Percentiles rank a stretch among this genome's conserved stretches.
These are phyloP conservation scores for Suillus ampliporus DNA, from an alignment of 768 basidiomycete genomes.

Conservation along the genomic window DNA sequence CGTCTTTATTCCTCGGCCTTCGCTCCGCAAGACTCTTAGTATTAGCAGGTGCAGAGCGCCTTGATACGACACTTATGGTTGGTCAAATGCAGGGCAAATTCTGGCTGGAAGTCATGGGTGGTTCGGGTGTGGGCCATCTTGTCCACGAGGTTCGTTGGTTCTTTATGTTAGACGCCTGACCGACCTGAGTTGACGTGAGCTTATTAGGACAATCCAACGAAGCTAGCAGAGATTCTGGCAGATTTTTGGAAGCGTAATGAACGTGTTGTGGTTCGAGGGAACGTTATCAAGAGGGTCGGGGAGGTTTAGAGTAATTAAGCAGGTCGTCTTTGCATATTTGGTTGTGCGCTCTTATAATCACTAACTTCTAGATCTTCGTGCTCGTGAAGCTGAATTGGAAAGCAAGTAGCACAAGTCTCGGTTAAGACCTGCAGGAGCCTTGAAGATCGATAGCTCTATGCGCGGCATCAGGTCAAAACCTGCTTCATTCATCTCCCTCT, in stretches of 20 bases:
- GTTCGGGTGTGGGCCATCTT: conserved; percentile 86
- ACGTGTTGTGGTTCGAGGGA: conserved; percentile 59
- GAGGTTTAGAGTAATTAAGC: conserved; percentile 36
- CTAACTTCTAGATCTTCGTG: neutral
- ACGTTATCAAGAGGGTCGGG: conserved; percentile 58
- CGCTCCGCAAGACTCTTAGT: conserved; percentile 87
- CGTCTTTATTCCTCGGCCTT: conserved; percentile 75
- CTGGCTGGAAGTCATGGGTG: conserved; percentile 79
- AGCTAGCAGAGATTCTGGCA: conserved; percentile 78
- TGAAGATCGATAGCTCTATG: neutral
- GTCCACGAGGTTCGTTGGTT: conserved; percentile 78
- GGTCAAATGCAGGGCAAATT: conserved; percentile 98
- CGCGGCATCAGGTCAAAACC: neutral
- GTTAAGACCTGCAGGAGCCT: neutral
- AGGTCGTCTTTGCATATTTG: neutral
- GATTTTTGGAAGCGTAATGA: conserved; percentile 95
- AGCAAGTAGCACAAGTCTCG: no score
- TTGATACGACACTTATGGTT: conserved; percentile 94
- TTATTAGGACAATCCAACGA: conserved; percentile 86
- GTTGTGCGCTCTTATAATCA: neutral
- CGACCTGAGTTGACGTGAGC: conserved; percentile 3
- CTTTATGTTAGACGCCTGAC: neutral
- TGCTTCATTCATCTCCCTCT: neutral
- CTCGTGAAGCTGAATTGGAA: neutral
- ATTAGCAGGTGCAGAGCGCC: conserved; percentile 89